Evolutionary conservation across 768 basidiomycete species (phyloP).

Genomic region (Guyanaporus albipodus): DNA sequence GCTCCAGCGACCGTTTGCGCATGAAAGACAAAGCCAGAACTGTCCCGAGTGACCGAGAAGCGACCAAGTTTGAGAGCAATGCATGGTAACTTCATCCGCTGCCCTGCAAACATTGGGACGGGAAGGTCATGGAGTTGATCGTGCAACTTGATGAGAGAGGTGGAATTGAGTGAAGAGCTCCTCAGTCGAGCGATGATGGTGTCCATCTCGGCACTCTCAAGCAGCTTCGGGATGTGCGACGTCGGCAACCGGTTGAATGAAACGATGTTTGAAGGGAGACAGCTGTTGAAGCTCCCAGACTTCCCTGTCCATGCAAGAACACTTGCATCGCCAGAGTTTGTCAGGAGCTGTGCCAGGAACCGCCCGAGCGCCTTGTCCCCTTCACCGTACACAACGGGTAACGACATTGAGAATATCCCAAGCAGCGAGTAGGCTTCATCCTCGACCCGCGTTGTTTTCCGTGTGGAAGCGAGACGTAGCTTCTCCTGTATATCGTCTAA

Average conservation of each 20-base stretch:
- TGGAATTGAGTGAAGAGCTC: background rate
- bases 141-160: background rate
- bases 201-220: background rate
- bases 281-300: constrained; percentile 1
- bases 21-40: background rate
- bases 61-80: background rate
- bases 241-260: background rate
- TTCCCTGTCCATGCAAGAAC: background rate
- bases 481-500: background rate
- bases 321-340: background rate
- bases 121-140: background rate
- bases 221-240: background rate
- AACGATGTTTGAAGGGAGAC: background rate
- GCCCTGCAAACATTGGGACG: background rate
- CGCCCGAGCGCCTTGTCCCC: too few relatives aligned
- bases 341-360: background rate
- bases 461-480: background rate
- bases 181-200: background rate
- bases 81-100: background rate
- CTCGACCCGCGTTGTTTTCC: background rate
- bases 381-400: background rate
- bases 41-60: background rate
- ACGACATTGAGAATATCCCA: background rate
- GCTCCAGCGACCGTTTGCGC: background rate
- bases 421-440: background rate